Evolutionary conservation across 1,139 yeast genomes (phyloP).

Genomic region (Magnusiomyces clavatus): DNA sequence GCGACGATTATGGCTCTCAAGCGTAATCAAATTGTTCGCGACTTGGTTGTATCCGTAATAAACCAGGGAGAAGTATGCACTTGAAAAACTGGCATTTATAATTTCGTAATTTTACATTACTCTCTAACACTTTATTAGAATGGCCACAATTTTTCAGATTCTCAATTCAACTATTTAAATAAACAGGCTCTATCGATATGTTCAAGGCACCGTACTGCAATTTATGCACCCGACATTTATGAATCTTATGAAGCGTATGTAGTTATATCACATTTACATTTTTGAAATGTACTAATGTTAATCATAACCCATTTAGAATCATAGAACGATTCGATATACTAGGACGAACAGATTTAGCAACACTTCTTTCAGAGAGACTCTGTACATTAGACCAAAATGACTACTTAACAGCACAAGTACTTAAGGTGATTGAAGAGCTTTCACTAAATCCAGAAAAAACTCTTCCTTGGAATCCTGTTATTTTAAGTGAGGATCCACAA

Average conservation of each 20-base stretch:
- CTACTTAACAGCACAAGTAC: slow-evolving; percentile 2
- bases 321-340: slow-evolving; percentile 1
- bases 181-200: background rate
- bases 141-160: background rate
- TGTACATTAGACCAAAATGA: background rate
- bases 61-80: too few relatives aligned
- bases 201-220: slow-evolving; percentile 1
- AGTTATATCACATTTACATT: background rate
- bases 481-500: background rate
- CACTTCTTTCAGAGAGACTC: background rate
- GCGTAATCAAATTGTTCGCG: too few relatives aligned
- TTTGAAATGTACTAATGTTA: background rate
- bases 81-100: too few relatives aligned
- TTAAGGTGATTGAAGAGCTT: background rate
- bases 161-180: background rate
- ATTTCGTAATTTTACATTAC: too few relatives aligned
- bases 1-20: too few relatives aligned
- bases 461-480: slow-evolving; percentile 1
- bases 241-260: slow-evolving; percentile 4
- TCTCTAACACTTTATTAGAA: too few relatives aligned
- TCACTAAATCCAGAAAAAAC: slow-evolving; percentile 1
- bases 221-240: slow-evolving; percentile 5
- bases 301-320: background rate
- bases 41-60: too few relatives aligned
- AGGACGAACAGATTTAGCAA: slow-evolving; percentile 4